Percentiles rank a stretch among this genome's conserved stretches.
phyloP scores from a whole-genome alignment of 768 basidiomycete genomes.

The Crepidotus variabilis region DNA sequence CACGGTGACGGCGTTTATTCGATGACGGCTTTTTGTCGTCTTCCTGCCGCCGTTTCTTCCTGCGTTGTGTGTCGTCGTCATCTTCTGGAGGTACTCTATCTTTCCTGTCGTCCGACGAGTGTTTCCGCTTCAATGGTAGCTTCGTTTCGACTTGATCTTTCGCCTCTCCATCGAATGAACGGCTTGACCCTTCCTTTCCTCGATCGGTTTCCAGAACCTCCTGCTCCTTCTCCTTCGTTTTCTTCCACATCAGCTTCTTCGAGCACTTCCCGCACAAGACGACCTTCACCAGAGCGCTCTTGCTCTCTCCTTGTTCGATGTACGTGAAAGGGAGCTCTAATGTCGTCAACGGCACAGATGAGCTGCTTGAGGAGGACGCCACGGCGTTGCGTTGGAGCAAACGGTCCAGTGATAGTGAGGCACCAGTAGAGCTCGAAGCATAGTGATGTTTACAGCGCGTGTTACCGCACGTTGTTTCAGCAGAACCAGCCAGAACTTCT shows the following conservation, averaged over 20 bases:
- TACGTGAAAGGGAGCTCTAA: slow-evolving; percentile 92
- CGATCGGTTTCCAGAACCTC: slow-evolving; percentile 5
- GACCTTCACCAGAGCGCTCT: slow-evolving; percentile 86
- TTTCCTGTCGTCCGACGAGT: background rate
- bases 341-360: slow-evolving; percentile 47
- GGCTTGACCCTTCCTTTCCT: too few species aligned
- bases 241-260: slow-evolving; percentile 86
- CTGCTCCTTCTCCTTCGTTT: slow-evolving; percentile 55
- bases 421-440: slow-evolving; percentile 11
- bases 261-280: slow-evolving; percentile 78
- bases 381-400: background rate
- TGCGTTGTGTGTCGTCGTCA: too few species aligned
- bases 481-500: slow-evolving; percentile 83
- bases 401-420: background rate
- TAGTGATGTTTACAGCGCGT: slow-evolving; percentile 75
- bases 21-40: too few species aligned
- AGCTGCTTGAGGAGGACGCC: slow-evolving; percentile 5
- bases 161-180: too few species aligned
- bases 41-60: too few species aligned
- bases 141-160: too few species aligned
- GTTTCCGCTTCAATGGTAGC: background rate
- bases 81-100: background rate
- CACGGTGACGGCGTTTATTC: too few species aligned
- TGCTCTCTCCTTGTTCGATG: slow-evolving; percentile 68
- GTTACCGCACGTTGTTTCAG: slow-evolving; percentile 87